These are phyloP conservation scores for Davidsoniella virescens DNA, from an alignment of 2,329 filamentous ascomycete species.

Conservation along the genomic window DNA sequence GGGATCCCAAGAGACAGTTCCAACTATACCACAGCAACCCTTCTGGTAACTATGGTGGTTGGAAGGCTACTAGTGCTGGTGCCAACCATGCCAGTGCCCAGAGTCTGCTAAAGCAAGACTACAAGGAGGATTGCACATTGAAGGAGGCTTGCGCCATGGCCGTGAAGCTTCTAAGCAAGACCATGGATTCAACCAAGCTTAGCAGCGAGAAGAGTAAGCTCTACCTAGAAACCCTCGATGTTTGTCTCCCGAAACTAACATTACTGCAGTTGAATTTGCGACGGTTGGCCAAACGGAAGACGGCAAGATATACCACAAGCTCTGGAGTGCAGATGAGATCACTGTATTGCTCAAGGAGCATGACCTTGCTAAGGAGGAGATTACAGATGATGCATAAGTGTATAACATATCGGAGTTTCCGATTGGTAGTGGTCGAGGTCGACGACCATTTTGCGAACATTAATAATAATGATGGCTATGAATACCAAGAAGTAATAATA, in stretches of 20 bases:
- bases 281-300: conserved; percentile 91
- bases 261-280: conserved; percentile 71
- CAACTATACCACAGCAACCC: conserved; percentile 99
- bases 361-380: conserved; percentile 76
- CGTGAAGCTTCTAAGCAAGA: conserved; percentile 98
- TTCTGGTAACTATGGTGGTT: conserved; percentile 95
- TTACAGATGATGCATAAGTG: conserved; percentile 45
- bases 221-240: conserved; percentile 17
- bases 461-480: conserved; percentile 4
- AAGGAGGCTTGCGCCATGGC: conserved; percentile 95
- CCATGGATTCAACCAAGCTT: conserved; percentile 97
- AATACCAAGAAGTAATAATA: neutral
- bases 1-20: conserved; percentile 90
- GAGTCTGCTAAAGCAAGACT: conserved; percentile 95
- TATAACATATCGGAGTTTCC: too few species aligned
- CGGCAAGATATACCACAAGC: conserved; percentile 93
- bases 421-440: too few species aligned
- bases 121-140: conserved; percentile 93
- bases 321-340: conserved; percentile 96
- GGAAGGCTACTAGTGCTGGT: conserved; percentile 96
- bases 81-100: conserved; percentile 97
- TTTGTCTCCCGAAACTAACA: neutral
- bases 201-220: conserved; percentile 93
- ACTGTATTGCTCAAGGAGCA: conserved; percentile 88
- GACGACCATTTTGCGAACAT: conserved; percentile 4